Evolutionary conservation across 202 grass and related monocot genomes (phyloP), one percentile per base, ranked within the genome.

Genomic region (Carex sylvatica): DNA sequence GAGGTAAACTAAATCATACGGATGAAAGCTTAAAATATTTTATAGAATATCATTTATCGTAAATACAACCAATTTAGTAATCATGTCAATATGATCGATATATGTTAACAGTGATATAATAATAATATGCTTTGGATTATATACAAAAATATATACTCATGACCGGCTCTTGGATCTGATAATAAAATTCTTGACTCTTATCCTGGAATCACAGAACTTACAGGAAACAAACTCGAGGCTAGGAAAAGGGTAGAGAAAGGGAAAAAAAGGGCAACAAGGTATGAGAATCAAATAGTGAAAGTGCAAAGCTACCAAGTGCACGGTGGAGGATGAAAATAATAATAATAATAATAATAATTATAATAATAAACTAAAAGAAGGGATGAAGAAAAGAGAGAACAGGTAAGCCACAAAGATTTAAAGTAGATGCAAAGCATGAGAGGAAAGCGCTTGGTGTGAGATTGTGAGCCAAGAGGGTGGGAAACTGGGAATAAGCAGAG

Each of bases 361-460:
- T 7, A 6, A 18, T 26, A 83, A 69, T 49, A 49, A 49, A 49
- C 10, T 49, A 70, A 49, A 61, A 72, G 15, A 15, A 1, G 10
- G 10, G 4, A 85, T 0, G 47, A 61, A 13, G 71, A 2, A 78
- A 68, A 55, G 72, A 23, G 35, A 49, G 61, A 31, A n/a, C n/a
- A 58, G 15, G 40, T 42, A 71, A 61, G 30, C 83, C 83, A 85
- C 74, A 49, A 13, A 69, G 14, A 30, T 22, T 0, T 4, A 71
- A 85, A 80, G 73, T 10, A 85, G 83, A 80, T 85, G 62, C 74
- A 85, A 80, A 80, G 74, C 72, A 56, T 40, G 10, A 30, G 26
- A 78, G 47, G 52, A 79, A 79, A 69, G 74, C 51, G 13, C 42
- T 79, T 51, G 71, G n/a, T 20, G 46, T 56, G 42, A 63, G 23